Base-by-base conservation (phyloP, 2,329 filamentous ascomycete species). In the Fusarium sublunatum region DNA sequence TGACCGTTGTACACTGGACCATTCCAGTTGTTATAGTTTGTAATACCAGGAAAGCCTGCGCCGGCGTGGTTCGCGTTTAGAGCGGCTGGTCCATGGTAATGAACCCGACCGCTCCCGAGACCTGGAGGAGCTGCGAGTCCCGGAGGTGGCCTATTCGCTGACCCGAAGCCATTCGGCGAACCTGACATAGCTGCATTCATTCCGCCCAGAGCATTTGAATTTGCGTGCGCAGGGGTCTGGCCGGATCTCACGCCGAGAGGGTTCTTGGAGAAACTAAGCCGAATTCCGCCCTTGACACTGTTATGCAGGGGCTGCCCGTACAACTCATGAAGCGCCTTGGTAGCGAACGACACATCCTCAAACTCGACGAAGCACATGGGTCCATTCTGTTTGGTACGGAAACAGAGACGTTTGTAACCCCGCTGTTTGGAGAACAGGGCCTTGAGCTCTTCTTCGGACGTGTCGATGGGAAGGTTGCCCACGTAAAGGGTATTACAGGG, bases 281-380 rank as follows among this genome's bases (percentile, higher is more conserved):
- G 89, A 70, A 99, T 97, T 31, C 95, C 95, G 7, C 94, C 94
- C 75, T 97, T 97, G 72, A 92, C 86, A 71, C 93, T 97, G 77
- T 97, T 97, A 74, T 93, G 92, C 29, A 98, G 83, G 44, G 86
- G 88, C 45, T 90, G 87, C 0, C 95, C 95, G 71, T 98, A 97
- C 2, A 98, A 83, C 53, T 97, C 92, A 64, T 93, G 88, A 3
- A 98, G 83, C 1, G 93, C 90, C 77, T 95, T 96, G 38, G 94
- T 97, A 1, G 95, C 94, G 72, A 92, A 94, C 2, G 91, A 91
- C 10, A 96, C 85, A 70, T 97, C 93, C 72, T 98, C 94, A 69
- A 98, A 99, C 76, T 99, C 95, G 34, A 99, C 95, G 76, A 98
- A 98, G 74, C 95, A 98, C 93, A 98, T 98, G 2, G 94, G 94